phyloP scores from a whole-genome alignment of 2,329 filamentous ascomycete species.

The Penicillium sp. region DNA sequence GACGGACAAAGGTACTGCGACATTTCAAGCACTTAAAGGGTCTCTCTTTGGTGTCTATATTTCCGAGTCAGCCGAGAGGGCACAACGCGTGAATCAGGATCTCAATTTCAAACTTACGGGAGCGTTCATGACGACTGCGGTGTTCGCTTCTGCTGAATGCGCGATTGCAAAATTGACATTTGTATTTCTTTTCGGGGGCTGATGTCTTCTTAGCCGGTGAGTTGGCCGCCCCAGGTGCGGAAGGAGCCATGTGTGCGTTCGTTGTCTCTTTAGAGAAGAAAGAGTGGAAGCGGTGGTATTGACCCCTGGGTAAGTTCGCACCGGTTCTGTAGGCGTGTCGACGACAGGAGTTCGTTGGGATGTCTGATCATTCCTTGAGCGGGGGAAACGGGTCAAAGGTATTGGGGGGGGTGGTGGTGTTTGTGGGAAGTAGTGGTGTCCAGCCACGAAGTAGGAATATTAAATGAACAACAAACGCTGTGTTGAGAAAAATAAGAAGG shows the following conservation, averaged over 20 bases:
- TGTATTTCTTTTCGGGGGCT: conserved; percentile 96
- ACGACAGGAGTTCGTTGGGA: conserved; percentile 40
- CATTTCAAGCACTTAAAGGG: conserved; percentile 99
- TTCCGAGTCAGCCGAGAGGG: background rate
- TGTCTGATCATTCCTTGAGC: conserved; percentile 45
- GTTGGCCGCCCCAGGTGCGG: conserved; percentile 61
- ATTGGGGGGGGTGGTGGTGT: no score
- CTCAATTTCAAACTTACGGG: conserved; percentile 68
- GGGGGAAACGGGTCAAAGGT: conserved; percentile 24
- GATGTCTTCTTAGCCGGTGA: conserved; percentile 76
- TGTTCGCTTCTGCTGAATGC: conserved; percentile 98
- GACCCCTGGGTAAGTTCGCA: conserved; percentile 42
- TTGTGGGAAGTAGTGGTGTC: conserved; percentile 30
- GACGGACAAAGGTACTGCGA: conserved; percentile 94
- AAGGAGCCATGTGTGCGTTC: conserved; percentile 40
- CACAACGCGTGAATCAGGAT: background rate
- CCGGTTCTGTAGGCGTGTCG: conserved; percentile 43
- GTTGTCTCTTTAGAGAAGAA: conserved; percentile 26
- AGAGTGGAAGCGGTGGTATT: conserved; percentile 33
- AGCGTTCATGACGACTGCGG: conserved; percentile 92
- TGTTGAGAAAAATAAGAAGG: conserved; percentile 19
- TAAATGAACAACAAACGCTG: conserved; percentile 18
- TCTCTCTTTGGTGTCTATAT: conserved; percentile 89
- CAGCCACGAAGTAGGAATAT: conserved; percentile 34
- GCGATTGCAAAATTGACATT: conserved; percentile 97